Base-by-base conservation (phyloP, 1,284 basidiomycete genomes). In the Ustilago esculenta region DNA sequence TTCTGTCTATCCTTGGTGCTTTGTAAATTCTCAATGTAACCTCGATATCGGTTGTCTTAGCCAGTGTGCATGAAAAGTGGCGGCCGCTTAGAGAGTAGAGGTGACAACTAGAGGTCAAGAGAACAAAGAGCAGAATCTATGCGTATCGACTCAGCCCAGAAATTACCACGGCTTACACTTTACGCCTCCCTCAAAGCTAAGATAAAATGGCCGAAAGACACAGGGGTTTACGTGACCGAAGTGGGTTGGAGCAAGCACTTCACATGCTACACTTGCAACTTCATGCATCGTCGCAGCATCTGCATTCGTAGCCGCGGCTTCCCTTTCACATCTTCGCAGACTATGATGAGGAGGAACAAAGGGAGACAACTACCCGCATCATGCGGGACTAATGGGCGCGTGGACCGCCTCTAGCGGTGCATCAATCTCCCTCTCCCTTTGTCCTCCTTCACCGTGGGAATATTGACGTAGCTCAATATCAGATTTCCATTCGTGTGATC, bases 111-210 rank as follows among this genome's bases (percentile, higher is more conserved):
- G 30, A 37, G 39, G 18, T 6, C 18, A 20, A 37, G 14, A 11
- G 29, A 33, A 60, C 45, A 60, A 43, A 48, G 45, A 39, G 32
- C 41, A 49, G n/a, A n/a, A n/a, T n/a, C n/a, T n/a, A n/a, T n/a
- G n/a, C n/a, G n/a, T n/a, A n/a, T n/a, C n/a, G n/a, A n/a, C n/a
- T n/a, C n/a, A n/a, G n/a, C n/a, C n/a, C n/a, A n/a, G n/a, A n/a
- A n/a, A n/a, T n/a, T n/a, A n/a, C n/a, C n/a, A n/a, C n/a, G n/a
- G n/a, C n/a, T n/a, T n/a, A n/a, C n/a, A n/a, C n/a, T n/a, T n/a
- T n/a, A n/a, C n/a, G n/a, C n/a, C n/a, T n/a, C n/a, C n/a, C n/a
- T n/a, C n/a, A n/a, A n/a, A n/a, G n/a, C n/a, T n/a, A n/a, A n/a
- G n/a, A n/a, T n/a, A n/a, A n/a, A n/a, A n/a, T n/a, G n/a, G n/a